Base-by-base conservation (phyloP, 2,329 filamentous ascomycete species). In the Amphichorda felina region DNA sequence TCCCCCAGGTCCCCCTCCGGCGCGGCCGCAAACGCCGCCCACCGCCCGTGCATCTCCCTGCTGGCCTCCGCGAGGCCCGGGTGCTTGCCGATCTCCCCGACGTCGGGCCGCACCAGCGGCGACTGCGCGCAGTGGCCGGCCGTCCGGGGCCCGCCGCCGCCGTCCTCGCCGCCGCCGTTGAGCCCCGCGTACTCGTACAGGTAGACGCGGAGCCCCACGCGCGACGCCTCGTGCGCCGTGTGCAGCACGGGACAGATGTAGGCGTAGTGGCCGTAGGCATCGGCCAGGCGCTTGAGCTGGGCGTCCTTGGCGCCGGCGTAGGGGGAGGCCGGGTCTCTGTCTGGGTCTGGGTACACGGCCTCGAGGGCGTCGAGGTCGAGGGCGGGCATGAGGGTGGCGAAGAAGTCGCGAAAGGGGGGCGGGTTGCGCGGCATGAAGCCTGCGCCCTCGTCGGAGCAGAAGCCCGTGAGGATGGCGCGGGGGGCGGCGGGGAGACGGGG, bases 381-480 rank as follows among this genome's bases (percentile, higher is more conserved):
- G 3, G 61, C 58, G 0, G 79, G 79, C 10, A 85, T 65, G 8
- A 86, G 65, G 0, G 55, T 60, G 0, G 55, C 50, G 61, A 82
- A 83, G 53, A 84, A 82, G 3, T 51, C 40, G 3, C 61, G 61
- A 9, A 18, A 79, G 9, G 59, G 60, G 11, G 61, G 55, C 36
- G 69, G 61, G 6, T 51, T 45, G 11, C 59, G 51, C 0, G 76
- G 69, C 1, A 83, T 70, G 48, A 84, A 85, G 26, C 64, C 51
- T 1, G 74, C 67, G 13, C 79, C 81, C 51, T 86, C 81, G 46
- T 84, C 76, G 27, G 73, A 71, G 53, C 77, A 79, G 60, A 77
- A 85, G 7, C 80, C 80, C 0, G 78, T 82, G 33, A 86, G 56
- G 33, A 85, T 66, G 36, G 32, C 36, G n/a, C n/a, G n/a, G n/a